phyloP scores from a whole-genome alignment of 139 green algal species.

The Picochlorum sp. region DNA sequence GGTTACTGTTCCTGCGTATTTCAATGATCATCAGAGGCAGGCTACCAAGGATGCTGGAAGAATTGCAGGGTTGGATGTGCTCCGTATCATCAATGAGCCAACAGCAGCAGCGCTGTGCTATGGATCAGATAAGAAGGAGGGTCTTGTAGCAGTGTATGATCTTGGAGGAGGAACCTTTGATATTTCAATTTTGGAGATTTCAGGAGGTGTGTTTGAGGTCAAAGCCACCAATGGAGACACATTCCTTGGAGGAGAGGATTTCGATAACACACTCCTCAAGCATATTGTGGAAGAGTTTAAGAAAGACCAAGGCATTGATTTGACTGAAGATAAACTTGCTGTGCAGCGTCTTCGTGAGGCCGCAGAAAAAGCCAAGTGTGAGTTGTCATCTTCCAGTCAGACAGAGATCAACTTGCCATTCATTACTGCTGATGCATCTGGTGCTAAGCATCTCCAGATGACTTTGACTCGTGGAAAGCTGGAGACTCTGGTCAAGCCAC shows the following conservation, averaged over 20 bases:
- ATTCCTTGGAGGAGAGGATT: constrained; percentile 98
- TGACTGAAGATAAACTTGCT: constrained; percentile 87
- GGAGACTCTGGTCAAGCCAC: constrained; percentile 68
- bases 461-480: constrained; percentile 65
- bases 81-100: constrained; percentile 99
- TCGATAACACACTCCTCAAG: constrained; percentile 85
- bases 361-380: constrained; percentile 95
- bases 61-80: constrained; percentile 83
- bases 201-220: constrained; percentile 85
- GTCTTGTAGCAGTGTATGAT: constrained; percentile 88
- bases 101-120: constrained; percentile 94
- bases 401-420: constrained; percentile 99
- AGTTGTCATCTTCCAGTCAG: constrained; percentile 76
- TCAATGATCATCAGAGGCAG: constrained; percentile 98
- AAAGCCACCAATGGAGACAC: constrained; percentile 99
- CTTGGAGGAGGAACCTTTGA: constrained; percentile 95
- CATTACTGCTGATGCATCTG: constrained; percentile 92
- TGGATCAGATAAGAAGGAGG: constrained; percentile 95
- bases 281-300: constrained; percentile 65
- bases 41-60: constrained; percentile 69
- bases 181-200: constrained; percentile 98
- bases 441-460: constrained; percentile 38
- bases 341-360: constrained; percentile 92
- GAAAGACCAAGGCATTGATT: constrained; percentile 87
- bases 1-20: constrained; percentile 97